These are phyloP conservation scores for Rhypophila decipiens DNA, from an alignment of 495 filamentous ascomycete genomes.

Conservation along the genomic window DNA sequence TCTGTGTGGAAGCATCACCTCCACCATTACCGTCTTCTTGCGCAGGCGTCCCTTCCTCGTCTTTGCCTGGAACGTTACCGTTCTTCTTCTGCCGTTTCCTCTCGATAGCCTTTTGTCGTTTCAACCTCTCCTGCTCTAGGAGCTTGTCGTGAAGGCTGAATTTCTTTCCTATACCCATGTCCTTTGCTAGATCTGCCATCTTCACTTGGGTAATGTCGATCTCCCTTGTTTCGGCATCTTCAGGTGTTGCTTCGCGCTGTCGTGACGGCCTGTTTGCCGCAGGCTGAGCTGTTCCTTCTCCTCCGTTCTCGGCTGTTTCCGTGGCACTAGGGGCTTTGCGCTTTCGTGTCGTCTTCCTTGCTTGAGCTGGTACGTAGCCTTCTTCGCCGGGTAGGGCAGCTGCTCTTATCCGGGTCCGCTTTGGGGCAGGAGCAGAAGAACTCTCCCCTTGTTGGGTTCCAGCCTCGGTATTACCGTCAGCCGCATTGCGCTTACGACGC, in stretches of 20 bases:
- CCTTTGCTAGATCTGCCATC: conserved; percentile 78
- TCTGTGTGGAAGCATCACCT: background rate
- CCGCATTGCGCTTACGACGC: conserved; percentile 13
- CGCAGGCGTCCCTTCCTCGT: conserved; percentile 7
- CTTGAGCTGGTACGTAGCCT: conserved; percentile 6
- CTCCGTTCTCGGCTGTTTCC: conserved; percentile 3
- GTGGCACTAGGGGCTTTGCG: conserved; percentile 5
- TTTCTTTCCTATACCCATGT: conserved; percentile 69
- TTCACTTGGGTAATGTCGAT: conserved; percentile 64
- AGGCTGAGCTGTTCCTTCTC: conserved; percentile 18
- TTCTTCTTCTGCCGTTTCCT: conserved; percentile 20
- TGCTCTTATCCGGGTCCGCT: conserved; percentile 6
- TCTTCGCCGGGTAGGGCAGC: conserved; percentile 9
- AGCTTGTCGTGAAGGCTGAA: conserved; percentile 63
- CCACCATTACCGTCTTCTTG: conserved; percentile 3
- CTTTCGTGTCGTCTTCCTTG: conserved; percentile 15
- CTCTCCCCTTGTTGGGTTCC: background rate
- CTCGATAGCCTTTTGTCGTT: conserved; percentile 32
- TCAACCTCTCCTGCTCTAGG: conserved; percentile 38
- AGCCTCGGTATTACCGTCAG: background rate
- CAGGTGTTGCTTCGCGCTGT: conserved; percentile 56
- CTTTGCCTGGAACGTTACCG: conserved; percentile 8
- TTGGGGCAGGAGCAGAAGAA: conserved; percentile 5
- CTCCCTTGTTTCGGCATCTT: conserved; percentile 64
- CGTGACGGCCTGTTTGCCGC: conserved; percentile 9